These are phyloP conservation scores for Schizophyllum amplum DNA, from an alignment of 1,284 basidiomycete species.

Conservation along the genomic window DNA sequence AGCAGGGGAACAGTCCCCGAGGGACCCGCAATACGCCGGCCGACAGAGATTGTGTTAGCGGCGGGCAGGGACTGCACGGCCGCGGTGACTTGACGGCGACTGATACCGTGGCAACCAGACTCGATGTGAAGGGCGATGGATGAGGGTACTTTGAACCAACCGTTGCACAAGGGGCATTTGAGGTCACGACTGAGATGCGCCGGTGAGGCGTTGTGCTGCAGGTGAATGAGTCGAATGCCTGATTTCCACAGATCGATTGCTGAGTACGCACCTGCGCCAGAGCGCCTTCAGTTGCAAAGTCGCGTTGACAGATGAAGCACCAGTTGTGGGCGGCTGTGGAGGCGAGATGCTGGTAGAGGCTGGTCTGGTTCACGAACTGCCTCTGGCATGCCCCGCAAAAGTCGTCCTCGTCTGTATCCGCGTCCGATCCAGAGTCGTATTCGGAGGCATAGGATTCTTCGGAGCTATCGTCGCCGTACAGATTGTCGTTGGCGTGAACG, in stretches of 20 bases:
- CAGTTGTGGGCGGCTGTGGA: conserved; percentile 16
- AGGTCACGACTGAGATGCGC: conserved; percentile 18
- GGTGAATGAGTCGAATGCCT: conserved; percentile 1
- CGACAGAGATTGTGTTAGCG: conserved; percentile 21
- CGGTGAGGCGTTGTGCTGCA: conserved; percentile 19
- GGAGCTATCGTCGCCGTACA: background rate
- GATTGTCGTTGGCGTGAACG: background rate
- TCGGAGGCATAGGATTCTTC: background rate
- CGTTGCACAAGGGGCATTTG: conserved; percentile 25
- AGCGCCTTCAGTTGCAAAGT: conserved; percentile 14
- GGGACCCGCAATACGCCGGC: conserved; percentile 19
- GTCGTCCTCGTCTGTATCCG: conserved; percentile 10
- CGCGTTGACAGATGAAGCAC: conserved; percentile 21
- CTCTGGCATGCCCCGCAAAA: conserved; percentile 19
- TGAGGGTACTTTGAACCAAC: conserved; percentile 25
- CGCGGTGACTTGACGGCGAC: conserved; percentile 27
- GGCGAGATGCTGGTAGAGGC: conserved; percentile 18
- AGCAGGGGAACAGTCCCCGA: background rate
- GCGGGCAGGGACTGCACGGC: conserved; percentile 26
- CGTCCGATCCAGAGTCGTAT: background rate
- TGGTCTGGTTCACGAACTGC: conserved; percentile 14
- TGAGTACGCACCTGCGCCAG: conserved; percentile 14
- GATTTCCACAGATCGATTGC: background rate
- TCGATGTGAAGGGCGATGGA: conserved; percentile 31
- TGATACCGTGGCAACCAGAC: conserved; percentile 25